Conservation (phyloP, 2,329 filamentous ascomycete genomes). For the Xylariales sp. region DNA sequence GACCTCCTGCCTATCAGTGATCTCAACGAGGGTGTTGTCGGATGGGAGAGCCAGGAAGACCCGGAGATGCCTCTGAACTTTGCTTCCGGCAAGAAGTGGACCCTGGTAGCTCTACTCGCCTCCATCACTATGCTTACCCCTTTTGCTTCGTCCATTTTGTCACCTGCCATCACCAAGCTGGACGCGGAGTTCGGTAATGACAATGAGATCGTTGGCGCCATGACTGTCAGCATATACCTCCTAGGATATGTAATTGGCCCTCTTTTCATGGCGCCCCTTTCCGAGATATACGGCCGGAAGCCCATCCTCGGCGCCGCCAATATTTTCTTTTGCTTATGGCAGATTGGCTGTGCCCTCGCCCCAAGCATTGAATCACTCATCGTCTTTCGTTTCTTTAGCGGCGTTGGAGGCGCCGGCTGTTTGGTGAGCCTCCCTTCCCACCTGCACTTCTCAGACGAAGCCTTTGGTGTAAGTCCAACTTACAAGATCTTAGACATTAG, state of each 20-base stretch:
- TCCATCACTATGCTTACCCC: constrained; percentile 59
- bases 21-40: constrained; percentile 38
- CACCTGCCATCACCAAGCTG: constrained; percentile 38
- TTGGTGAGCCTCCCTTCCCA: constrained; percentile 23
- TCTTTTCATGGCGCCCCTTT: constrained; percentile 49
- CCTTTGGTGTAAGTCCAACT: neutral
- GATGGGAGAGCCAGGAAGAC: constrained; percentile 54
- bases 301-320: constrained; percentile 51
- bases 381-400: constrained; percentile 52
- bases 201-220: constrained; percentile 36
- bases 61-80: constrained; percentile 55
- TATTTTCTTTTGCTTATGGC: constrained; percentile 52
- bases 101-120: constrained; percentile 49
- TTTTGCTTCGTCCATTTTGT: constrained; percentile 56
- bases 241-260: constrained; percentile 53
- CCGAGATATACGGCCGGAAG: constrained; percentile 59
- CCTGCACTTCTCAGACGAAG: neutral
- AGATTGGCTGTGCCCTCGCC: constrained; percentile 58
- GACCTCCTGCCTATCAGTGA: constrained; percentile 5
- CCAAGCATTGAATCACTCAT: constrained; percentile 48
- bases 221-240: constrained; percentile 56
- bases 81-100: constrained; percentile 49
- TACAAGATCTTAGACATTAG: constrained; percentile 22
- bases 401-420: constrained; percentile 48
- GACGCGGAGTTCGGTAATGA: constrained; percentile 37